Base-by-base conservation (phyloP, 106 monocot genomes). In the Apostasia shenzhenica region DNA sequence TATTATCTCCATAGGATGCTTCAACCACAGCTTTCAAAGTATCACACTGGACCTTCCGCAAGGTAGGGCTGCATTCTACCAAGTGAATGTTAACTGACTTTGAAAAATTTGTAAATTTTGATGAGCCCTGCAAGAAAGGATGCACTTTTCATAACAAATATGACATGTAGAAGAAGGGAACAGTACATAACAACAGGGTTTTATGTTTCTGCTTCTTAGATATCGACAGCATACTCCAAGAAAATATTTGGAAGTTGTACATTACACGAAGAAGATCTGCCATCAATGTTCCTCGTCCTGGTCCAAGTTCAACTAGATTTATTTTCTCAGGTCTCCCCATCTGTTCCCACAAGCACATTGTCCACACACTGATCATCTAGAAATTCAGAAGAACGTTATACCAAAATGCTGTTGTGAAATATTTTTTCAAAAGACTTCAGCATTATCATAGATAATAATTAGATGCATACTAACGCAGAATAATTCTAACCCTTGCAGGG, bases 341-440 rank as follows among this genome's bases (percentile, higher is more conserved):
- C 70, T 92, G 92, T 70, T 97, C 92, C 92, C 97, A 97, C 26
- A 92, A 73, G 72, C 92, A 92, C 92, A 92, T 90, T 14, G 83
- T 74, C 97, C 97, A 97, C 45, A 92, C 92, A 66, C 97, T 92
- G 68, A 92, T 62, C 97, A 97, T 92, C 97, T 97, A 73, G 67
- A 55, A 14, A 37, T 38, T 71, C 41, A 72, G 59, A 9, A 71
- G 6, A 9, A 49, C 5, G 39, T 44, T 56, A 55, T 5, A 50
- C 9, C 62, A 60, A 42, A 41, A 60, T 41, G 60, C 4, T 62
- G 1, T 38, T 51, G 6, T 26, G 26, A 26, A 26, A 26, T 26
- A 26, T 26, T 26, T 26, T 26, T 26, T 26, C 26, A 26, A 26
- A 26, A 26, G 26, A 26, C 26, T 26, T 26, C 26, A 26, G 26